These are phyloP conservation scores for Physcomitrium patens DNA, from an alignment of 225 moss, liverwort and hornwort genomes.

Conservation along the genomic window DNA sequence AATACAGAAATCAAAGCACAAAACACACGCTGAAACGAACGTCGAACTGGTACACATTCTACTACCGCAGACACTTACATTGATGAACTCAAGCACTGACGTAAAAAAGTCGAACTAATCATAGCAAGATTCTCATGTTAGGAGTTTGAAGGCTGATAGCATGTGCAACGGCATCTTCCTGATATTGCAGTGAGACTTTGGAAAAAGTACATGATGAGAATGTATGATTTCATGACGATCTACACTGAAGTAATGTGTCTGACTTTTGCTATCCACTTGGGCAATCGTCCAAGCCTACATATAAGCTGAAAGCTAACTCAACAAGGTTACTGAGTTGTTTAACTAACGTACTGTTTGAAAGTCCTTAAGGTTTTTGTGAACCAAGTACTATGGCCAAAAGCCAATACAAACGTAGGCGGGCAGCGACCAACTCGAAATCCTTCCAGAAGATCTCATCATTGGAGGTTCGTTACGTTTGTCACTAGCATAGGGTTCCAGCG, in stretches of 20 bases:
- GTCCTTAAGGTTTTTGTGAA: background rate
- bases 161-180: no score
- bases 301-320: conserved; percentile 19
- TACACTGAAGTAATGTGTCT: no score
- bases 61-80: no score
- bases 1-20: conserved; percentile 65
- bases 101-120: no score
- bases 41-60: background rate
- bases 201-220: no score
- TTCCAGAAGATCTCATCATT: background rate
- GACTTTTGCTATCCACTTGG: no score
- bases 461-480: background rate
- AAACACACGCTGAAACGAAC: conserved; percentile 28
- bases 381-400: background rate
- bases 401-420: background rate
- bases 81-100: no score
- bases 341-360: background rate
- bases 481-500: background rate
- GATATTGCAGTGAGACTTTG: no score
- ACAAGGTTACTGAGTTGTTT: background rate
- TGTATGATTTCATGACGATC: no score
- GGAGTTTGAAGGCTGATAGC: no score
- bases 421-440: background rate
- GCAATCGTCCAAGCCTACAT: background rate
- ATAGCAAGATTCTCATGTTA: no score